Percentiles rank a stretch among this genome's conserved stretches.
Conservation (phyloP, 352 stramenopile species). For the Phytophthora citrophthora region DNA sequence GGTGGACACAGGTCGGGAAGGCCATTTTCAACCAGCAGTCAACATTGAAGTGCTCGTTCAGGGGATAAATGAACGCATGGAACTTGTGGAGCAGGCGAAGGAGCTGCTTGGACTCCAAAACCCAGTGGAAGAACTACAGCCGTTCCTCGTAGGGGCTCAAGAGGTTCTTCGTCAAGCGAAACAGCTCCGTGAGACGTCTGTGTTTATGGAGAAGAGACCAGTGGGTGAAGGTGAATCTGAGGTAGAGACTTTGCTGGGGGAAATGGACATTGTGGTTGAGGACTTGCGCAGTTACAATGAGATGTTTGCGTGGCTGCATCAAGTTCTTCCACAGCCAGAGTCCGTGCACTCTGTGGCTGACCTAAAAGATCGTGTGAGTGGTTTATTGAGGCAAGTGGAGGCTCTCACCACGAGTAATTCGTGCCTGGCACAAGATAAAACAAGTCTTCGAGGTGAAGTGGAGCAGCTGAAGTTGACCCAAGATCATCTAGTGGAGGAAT, state of each 20-base stretch:
- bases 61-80: constrained; percentile 46
- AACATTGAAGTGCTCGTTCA: constrained; percentile 44
- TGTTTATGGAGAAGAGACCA: background rate
- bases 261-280: constrained; percentile 36
- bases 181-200: constrained; percentile 22
- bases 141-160: constrained; percentile 30
- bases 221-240: background rate
- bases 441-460: constrained; percentile 20
- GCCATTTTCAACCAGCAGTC: constrained; percentile 12
- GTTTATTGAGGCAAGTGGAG: constrained; percentile 40
- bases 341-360: constrained; percentile 26
- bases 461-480: constrained; percentile 18
- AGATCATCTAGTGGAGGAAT: constrained; percentile 31
- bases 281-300: constrained; percentile 32
- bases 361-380: constrained; percentile 33
- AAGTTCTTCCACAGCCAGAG: constrained; percentile 39
- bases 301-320: constrained; percentile 36
- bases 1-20: constrained; percentile 8
- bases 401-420: constrained; percentile 26
- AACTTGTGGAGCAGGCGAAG: constrained; percentile 38
- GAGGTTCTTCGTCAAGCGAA: constrained; percentile 29
- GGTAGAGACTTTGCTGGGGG: constrained; percentile 19
- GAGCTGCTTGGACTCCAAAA: constrained; percentile 38
- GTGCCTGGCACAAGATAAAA: constrained; percentile 25
- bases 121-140: constrained; percentile 38